Evolutionary conservation across 805 yeast species (phyloP), one percentile per base, ranked within the genome.

Genomic region (Blastobotrys chiropterorum): DNA sequence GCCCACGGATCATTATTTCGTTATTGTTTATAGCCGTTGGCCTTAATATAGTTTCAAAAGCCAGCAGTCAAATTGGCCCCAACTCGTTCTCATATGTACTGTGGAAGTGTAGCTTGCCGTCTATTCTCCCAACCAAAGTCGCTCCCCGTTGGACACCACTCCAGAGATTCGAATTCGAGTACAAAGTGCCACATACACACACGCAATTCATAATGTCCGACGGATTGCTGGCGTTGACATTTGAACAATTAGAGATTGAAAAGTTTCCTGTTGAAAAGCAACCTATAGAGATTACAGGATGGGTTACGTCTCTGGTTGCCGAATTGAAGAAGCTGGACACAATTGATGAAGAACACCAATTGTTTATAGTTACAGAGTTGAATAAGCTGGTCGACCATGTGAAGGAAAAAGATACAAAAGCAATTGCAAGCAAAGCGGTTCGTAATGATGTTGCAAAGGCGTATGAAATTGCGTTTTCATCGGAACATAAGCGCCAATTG

Each of bases 341-440:
- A 7, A 34, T 52, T n/a, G 34, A 53, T 15, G 49, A 41, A 8
- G 56, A 49, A 11, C 49, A 50, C 8, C 62, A 58, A 47, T 50
- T 41, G n/a, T 50, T 50, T 43, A 49, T 56, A 6, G 43, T 44
- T 20, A 38, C 31, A 2, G 52, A 56, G 39, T 39, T 59, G 43
- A 40, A 20, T 14, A 21, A 42, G 14, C 30, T 56, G 17, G 15
- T 52, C 11, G 57, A 56, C 13, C 53, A 47, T 42, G 46, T 58
- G 14, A 52, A 45, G 16, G 48, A 55, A 20, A 46, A 53, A 39
- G 57, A 54, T 14, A 41, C 44, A 21, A 34, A 47, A 13, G 34
- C 48, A 14, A 43, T 38, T 3, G 34, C 56, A 20, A 46, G 47
- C 11, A 40, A 55, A 42, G 52, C 59, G 2, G 21, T 59, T 20